Percentiles rank a stretch among this genome's conserved stretches.
Conservation (phyloP, 73 alveolate genomes). For the Paramecium caudatum region DNA sequence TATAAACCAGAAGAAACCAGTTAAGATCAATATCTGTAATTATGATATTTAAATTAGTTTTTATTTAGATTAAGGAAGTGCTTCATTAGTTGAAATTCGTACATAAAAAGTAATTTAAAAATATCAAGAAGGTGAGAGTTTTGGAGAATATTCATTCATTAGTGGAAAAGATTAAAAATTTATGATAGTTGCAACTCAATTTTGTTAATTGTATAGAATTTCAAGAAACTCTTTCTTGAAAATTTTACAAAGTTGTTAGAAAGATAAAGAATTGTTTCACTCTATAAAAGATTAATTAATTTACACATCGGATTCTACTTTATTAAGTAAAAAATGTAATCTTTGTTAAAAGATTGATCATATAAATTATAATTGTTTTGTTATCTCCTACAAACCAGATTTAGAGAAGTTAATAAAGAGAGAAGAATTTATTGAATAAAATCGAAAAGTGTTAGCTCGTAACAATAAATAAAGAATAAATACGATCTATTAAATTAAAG, state of each 20-base stretch:
- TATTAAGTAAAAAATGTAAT: conserved; percentile 5
- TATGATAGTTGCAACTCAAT: background rate
- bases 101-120: background rate
- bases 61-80: background rate
- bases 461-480: background rate
- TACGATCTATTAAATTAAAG: background rate
- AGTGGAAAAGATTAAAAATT: conserved; percentile 10
- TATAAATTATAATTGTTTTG: background rate
- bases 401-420: conserved; percentile 27
- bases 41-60: background rate
- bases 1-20: background rate
- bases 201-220: conserved; percentile 15
- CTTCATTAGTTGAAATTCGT: background rate
- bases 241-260: background rate
- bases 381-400: conserved; percentile 27
- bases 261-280: background rate
- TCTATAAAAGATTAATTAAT: conserved; percentile 29
- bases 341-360: background rate
- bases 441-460: background rate
- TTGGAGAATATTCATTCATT: conserved; percentile 26
- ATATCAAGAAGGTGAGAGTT: background rate
- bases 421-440: background rate
- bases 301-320: background rate
- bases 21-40: conserved; percentile 8
- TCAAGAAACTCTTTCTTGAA: background rate